These are phyloP conservation scores for Wickerhamia fluorescens DNA, from an alignment of 805 yeast genomes.

Conservation along the genomic window DNA sequence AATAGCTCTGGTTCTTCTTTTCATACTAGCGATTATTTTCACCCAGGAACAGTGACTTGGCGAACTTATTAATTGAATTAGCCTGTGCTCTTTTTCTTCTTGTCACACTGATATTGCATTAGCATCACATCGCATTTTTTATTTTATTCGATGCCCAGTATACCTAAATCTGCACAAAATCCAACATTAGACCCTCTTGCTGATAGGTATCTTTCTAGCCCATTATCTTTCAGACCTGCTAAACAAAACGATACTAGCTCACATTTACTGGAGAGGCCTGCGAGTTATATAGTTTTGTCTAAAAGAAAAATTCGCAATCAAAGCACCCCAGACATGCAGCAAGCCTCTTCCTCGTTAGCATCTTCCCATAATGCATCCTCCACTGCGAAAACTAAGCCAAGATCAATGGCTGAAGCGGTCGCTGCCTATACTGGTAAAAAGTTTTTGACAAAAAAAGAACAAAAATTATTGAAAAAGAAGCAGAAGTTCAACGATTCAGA, in stretches of 20 bases:
- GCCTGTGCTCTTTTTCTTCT: too few relatives aligned
- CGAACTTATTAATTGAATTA: neutral
- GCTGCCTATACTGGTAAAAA: slow-evolving; percentile 51
- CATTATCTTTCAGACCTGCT: slow-evolving; percentile 58
- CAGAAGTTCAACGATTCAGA: too few relatives aligned
- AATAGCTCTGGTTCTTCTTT: neutral
- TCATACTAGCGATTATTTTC: neutral
- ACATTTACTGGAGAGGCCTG: slow-evolving; percentile 27
- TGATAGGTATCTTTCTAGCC: slow-evolving; percentile 55
- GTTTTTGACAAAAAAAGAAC: slow-evolving; percentile 43
- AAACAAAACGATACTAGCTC: slow-evolving; percentile 30
- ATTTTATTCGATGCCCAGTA: neutral
- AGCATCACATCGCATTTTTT: neutral
- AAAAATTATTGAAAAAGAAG: slow-evolving; percentile 17
- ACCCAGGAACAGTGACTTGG: neutral
- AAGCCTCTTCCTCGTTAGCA: too few relatives aligned
- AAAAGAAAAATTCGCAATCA: slow-evolving; percentile 7
- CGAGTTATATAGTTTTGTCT: slow-evolving; percentile 41
- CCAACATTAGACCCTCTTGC: slow-evolving; percentile 43
- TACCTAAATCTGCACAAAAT: slow-evolving; percentile 1
- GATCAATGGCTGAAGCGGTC: slow-evolving; percentile 52
- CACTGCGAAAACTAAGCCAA: slow-evolving; percentile 27
- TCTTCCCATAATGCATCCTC: too few relatives aligned
- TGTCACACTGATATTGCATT: neutral
- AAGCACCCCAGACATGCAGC: too few relatives aligned